A percentile compares a stretch with the other conserved stretches of the same genome.
phyloP scores from a whole-genome alignment of 2,329 filamentous ascomycete genomes.

The Neofusicoccum umdonicola region DNA sequence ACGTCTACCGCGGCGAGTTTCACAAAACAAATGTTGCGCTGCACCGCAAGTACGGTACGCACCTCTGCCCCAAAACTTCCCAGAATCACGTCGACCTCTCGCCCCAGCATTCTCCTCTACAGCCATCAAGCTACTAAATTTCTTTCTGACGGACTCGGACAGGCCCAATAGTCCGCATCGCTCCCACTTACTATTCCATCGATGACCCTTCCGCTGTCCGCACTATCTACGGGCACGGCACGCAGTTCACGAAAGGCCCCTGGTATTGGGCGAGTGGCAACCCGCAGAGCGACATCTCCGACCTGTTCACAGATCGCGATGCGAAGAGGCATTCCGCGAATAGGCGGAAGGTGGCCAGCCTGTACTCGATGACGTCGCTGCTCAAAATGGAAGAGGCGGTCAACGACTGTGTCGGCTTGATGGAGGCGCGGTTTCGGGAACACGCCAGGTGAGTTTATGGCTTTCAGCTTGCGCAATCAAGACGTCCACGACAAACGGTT shows the following conservation, averaged over 20 bases:
- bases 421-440: neutral
- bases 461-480: neutral
- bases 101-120: no score
- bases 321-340: neutral
- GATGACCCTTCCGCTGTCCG: constrained; percentile 29
- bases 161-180: constrained; percentile 32
- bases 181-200: constrained; percentile 30
- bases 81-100: no score
- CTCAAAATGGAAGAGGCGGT: neutral
- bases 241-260: constrained; percentile 53
- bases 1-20: neutral
- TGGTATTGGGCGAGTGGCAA: constrained; percentile 37
- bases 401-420: neutral
- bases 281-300: constrained; percentile 27
- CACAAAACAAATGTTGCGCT: neutral
- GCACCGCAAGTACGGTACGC: neutral
- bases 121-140: no score
- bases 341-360: neutral
- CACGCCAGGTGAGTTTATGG: neutral
- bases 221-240: constrained; percentile 32
- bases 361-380: neutral
- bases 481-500: no score
- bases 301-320: neutral
- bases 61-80: neutral
- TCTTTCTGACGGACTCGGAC: neutral